These are phyloP conservation scores for Solanum clarkiae DNA, from an alignment of 257 asterid genomes.

Conservation along the genomic window DNA sequence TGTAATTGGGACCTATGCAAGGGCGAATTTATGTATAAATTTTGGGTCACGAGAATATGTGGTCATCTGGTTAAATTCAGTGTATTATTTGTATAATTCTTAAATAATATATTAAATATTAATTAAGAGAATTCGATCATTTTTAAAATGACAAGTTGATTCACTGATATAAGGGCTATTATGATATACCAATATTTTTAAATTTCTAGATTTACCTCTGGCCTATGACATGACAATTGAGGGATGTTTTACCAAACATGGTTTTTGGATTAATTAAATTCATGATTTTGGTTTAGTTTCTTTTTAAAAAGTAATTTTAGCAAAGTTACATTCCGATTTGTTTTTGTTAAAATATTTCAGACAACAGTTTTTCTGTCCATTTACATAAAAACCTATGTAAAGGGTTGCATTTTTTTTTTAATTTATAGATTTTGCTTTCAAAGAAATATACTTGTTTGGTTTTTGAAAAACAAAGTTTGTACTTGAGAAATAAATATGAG, in stretches of 20 bases:
- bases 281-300: not conserved
- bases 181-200: no score
- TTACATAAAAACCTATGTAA: not conserved
- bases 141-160: no score
- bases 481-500: not conserved
- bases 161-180: no score
- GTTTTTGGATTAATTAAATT: not conserved
- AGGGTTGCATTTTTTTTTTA: no score
- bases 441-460: not conserved
- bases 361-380: not conserved
- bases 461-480: not conserved
- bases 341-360: not conserved
- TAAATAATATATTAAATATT: no score
- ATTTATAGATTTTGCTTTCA: not conserved
- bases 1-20: not conserved
- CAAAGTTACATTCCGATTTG: not conserved
- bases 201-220: no score
- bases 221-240: not conserved
- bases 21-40: no score
- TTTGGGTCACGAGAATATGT: no score
- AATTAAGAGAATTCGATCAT: no score
- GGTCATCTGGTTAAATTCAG: no score
- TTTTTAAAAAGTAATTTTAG: not conserved
- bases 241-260: not conserved
- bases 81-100: no score